Percentiles rank a stretch among this genome's conserved stretches.
phyloP scores from a whole-genome alignment of 768 basidiomycete species.

The Jaapia argillacea region DNA sequence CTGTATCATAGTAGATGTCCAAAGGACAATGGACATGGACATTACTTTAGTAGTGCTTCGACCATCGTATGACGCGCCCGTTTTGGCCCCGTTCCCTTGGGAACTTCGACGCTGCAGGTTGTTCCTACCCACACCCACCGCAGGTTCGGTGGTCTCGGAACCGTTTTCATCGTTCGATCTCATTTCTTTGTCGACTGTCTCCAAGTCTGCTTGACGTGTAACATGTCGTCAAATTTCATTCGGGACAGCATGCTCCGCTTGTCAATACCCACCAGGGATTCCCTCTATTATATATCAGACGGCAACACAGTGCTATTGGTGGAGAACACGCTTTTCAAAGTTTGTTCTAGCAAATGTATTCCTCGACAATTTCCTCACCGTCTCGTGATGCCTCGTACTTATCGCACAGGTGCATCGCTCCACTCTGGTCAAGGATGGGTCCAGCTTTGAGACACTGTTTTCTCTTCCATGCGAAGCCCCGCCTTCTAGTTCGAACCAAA shows the following conservation, averaged over 20 bases:
- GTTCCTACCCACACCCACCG: too few relatives aligned
- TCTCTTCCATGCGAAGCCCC: constrained; percentile 3
- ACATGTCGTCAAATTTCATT: neutral
- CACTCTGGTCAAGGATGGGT: constrained; percentile 18
- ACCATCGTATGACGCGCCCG: too few relatives aligned
- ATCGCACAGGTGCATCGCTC: constrained; percentile 12
- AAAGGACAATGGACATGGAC: too few relatives aligned
- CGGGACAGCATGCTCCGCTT: neutral
- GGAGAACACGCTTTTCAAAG: constrained; percentile 47
- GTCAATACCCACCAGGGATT: constrained; percentile 25
- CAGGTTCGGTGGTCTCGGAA: too few relatives aligned
- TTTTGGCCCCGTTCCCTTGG: too few relatives aligned
- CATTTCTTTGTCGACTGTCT: too few relatives aligned
- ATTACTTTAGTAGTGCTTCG: too few relatives aligned
- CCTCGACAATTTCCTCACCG: too few relatives aligned
- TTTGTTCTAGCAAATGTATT: constrained; percentile 1
- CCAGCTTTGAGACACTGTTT: constrained; percentile 14
- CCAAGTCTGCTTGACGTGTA: too few relatives aligned
- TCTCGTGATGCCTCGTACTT: neutral
- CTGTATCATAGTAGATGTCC: too few relatives aligned
- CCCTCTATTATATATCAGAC: constrained; percentile 54
- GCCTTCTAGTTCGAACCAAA: neutral
- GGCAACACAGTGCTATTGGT: constrained; percentile 62
- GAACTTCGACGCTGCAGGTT: too few relatives aligned
- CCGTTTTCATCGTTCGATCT: too few relatives aligned